Percentiles rank a stretch among this genome's conserved stretches.
Conservation (phyloP, 208 protist species). For the Crithidia sp. region DNA sequence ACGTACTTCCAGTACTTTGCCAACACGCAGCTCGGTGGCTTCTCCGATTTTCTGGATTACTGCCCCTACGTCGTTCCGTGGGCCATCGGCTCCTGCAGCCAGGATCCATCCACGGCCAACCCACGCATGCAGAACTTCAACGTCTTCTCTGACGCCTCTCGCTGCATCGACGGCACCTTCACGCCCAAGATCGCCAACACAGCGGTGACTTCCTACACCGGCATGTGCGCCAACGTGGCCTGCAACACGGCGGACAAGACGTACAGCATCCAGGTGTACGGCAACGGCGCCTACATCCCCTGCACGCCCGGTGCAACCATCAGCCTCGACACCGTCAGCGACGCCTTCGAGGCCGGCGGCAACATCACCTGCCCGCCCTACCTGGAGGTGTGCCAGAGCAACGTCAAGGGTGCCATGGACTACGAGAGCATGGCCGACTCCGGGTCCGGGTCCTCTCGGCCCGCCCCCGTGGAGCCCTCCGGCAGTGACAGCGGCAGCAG, state of each 20-base stretch:
- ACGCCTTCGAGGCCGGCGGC: slow-evolving; percentile 11
- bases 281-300: background rate
- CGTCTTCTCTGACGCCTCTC: slow-evolving; percentile 8
- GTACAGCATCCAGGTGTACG: slow-evolving; percentile 11
- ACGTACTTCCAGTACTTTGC: slow-evolving; percentile 60
- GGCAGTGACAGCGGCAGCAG: too few relatives aligned
- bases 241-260: background rate
- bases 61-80: slow-evolving; percentile 45
- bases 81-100: slow-evolving; percentile 22
- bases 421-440: too few relatives aligned
- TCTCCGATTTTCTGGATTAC: slow-evolving; percentile 43
- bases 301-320: slow-evolving; percentile 1
- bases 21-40: slow-evolving; percentile 17
- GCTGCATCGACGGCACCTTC: slow-evolving; percentile 23
- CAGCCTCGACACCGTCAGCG: background rate
- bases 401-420: slow-evolving; percentile 11
- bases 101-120: background rate
- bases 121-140: slow-evolving; percentile 1
- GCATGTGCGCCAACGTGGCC: background rate
- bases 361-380: slow-evolving; percentile 18
- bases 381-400: slow-evolving; percentile 22
- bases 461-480: too few relatives aligned
- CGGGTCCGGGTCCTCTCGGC: too few relatives aligned
- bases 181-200: background rate
- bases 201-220: background rate